These are phyloP conservation scores for Pythium coloratum DNA, from an alignment of 352 stramenopile species.

Conservation along the genomic window DNA sequence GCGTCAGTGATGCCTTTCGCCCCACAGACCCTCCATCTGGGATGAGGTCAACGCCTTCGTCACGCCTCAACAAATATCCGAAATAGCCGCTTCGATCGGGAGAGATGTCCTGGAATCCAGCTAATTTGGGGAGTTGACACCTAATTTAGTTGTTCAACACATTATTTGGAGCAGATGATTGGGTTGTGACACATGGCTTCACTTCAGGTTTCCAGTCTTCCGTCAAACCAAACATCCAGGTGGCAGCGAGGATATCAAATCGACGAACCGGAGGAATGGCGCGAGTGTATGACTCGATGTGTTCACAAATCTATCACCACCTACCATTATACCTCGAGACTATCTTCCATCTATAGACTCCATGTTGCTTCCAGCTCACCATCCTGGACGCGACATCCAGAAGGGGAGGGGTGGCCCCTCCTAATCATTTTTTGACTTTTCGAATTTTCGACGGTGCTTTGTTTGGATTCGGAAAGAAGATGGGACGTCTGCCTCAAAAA, in stretches of 20 bases:
- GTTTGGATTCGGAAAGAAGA: background rate
- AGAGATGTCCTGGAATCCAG: background rate
- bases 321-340: no score
- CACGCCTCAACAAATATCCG: background rate
- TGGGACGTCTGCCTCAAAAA: constrained; percentile 3
- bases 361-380: no score
- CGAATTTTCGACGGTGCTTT: constrained; percentile 13
- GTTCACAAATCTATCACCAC: background rate
- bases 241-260: background rate
- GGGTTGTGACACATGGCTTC: constrained; percentile 27
- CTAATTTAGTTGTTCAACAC: background rate
- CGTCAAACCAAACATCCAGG: background rate
- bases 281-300: background rate
- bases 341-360: no score
- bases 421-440: constrained; percentile 9
- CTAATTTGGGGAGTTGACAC: background rate
- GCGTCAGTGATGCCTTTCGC: background rate
- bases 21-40: constrained; percentile 5
- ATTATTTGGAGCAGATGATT: background rate
- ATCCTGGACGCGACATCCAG: background rate
- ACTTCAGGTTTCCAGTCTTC: constrained; percentile 12
- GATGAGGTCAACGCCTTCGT: background rate
- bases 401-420: background rate
- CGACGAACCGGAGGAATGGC: background rate
- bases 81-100: background rate